These are phyloP conservation scores for Phytophthora brassicae DNA, from an alignment of 352 stramenopile species.

Conservation along the genomic window DNA sequence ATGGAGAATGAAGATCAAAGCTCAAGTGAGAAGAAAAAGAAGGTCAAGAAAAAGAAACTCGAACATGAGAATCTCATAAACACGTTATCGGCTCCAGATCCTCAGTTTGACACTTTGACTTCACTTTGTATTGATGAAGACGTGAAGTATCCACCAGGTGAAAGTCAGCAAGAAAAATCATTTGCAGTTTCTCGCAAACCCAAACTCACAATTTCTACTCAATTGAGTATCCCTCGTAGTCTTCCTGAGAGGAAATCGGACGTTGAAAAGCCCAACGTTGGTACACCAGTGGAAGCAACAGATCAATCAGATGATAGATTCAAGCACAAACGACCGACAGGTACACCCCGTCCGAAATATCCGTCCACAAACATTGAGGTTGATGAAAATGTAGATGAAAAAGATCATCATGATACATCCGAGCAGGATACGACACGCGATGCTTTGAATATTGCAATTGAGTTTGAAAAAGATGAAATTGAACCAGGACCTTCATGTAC, in stretches of 20 bases:
- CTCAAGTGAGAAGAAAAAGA: slow-evolving; percentile 25
- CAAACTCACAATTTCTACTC: slow-evolving; percentile 20
- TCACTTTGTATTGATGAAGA: neutral
- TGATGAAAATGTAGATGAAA: slow-evolving; percentile 2
- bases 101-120: neutral
- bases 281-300: slow-evolving; percentile 20
- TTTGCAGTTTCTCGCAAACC: slow-evolving; percentile 2
- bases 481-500: neutral
- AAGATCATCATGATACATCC: slow-evolving; percentile 11
- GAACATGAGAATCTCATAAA: neutral
- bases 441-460: slow-evolving; percentile 36
- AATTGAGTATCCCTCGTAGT: neutral
- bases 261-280: too few relatives aligned
- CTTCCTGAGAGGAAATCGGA: neutral
- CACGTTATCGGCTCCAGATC: neutral
- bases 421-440: slow-evolving; percentile 17
- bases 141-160: neutral
- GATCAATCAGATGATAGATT: slow-evolving; percentile 7
- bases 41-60: slow-evolving; percentile 25
- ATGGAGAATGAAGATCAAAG: slow-evolving; percentile 3
- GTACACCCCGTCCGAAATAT: neutral
- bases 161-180: slow-evolving; percentile 5
- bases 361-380: slow-evolving; percentile 11
- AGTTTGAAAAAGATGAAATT: slow-evolving; percentile 39
- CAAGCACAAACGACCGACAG: slow-evolving; percentile 5